Evolutionary conservation across 495 filamentous ascomycete species (phyloP).

Genomic region (Tuber magnatum): DNA sequence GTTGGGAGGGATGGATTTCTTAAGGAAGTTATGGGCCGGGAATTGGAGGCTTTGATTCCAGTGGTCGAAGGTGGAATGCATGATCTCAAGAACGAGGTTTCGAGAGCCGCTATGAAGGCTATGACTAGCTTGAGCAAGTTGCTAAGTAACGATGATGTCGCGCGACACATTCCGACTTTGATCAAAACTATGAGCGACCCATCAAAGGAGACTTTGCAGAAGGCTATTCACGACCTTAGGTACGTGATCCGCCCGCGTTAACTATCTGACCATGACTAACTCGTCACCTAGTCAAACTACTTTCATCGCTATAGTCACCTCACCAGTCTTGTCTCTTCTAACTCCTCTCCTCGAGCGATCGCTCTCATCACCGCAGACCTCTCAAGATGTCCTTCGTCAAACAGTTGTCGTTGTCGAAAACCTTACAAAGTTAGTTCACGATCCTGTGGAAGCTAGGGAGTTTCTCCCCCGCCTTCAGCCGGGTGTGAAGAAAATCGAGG

Average conservation of each 20-base stretch:
- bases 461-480: conserved; percentile 95
- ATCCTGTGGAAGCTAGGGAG: conserved; percentile 88
- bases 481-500: conserved; percentile 80
- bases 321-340: conserved; percentile 93
- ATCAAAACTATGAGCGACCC: conserved; percentile 95
- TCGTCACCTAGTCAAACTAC: conserved; percentile 67
- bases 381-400: conserved; percentile 90
- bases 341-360: conserved; percentile 91
- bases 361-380: conserved; percentile 78
- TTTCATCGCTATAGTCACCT: conserved; percentile 93
- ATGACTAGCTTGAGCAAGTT: conserved; percentile 87
- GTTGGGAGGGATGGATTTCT: conserved; percentile 72
- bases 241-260: conserved; percentile 3
- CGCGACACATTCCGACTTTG: conserved; percentile 82
- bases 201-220: conserved; percentile 76
- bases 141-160: conserved; percentile 93
- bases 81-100: conserved; percentile 84
- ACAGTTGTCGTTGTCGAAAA: conserved; percentile 98
- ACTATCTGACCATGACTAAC: conserved; percentile 5
- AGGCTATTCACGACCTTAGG: conserved; percentile 89
- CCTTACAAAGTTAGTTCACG: conserved; percentile 95
- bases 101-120: conserved; percentile 79
- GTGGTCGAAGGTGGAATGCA: conserved; percentile 91
- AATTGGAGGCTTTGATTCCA: conserved; percentile 82
- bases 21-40: conserved; percentile 84